A percentile compares a stretch with the other conserved stretches of the same genome.
These are phyloP conservation scores for Neurospora intermedia DNA, from an alignment of 495 filamentous ascomycete species.

Conservation along the genomic window DNA sequence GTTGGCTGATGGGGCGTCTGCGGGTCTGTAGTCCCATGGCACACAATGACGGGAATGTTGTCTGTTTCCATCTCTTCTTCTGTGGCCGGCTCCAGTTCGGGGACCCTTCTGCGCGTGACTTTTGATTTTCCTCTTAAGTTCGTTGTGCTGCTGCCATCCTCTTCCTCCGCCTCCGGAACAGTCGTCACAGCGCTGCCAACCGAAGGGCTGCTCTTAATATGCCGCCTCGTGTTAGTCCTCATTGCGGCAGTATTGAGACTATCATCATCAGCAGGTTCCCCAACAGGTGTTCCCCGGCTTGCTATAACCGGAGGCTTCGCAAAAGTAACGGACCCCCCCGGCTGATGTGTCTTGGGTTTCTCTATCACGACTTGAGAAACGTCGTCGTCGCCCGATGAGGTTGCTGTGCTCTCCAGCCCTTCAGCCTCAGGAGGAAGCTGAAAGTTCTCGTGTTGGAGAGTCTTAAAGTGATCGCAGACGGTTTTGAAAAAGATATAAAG, in stretches of 20 bases:
- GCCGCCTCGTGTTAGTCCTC: conserved; percentile 58
- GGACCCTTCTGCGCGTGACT: background rate
- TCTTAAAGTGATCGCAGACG: conserved; percentile 79
- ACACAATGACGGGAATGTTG: conserved; percentile 36
- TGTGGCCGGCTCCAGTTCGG: conserved; percentile 13
- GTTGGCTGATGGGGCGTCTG: conserved; percentile 10
- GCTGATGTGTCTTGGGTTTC: conserved; percentile 15
- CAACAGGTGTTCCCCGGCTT: conserved; percentile 16
- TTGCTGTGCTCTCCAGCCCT: conserved; percentile 43
- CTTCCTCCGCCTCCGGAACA: conserved; percentile 62
- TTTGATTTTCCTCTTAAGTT: background rate
- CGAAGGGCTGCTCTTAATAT: conserved; percentile 62
- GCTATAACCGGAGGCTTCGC: conserved; percentile 38
- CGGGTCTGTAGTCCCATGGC: conserved; percentile 19
- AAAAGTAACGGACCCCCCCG: conserved; percentile 23
- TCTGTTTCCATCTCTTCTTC: conserved; percentile 30
- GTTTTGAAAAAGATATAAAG: conserved; percentile 95
- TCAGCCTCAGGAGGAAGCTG: conserved; percentile 91
- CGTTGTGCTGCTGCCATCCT: conserved; percentile 27
- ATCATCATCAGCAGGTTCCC: conserved; percentile 24
- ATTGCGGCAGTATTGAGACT: conserved; percentile 28
- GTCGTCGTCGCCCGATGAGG: conserved; percentile 10
- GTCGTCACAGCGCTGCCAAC: conserved; percentile 64
- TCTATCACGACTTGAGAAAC: conserved; percentile 17
- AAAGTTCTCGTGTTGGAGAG: conserved; percentile 88